Percentiles rank a stretch among this genome's conserved stretches.
Evolutionary conservation across 768 basidiomycete species (phyloP).

Genomic region (Pholiota molesta): DNA sequence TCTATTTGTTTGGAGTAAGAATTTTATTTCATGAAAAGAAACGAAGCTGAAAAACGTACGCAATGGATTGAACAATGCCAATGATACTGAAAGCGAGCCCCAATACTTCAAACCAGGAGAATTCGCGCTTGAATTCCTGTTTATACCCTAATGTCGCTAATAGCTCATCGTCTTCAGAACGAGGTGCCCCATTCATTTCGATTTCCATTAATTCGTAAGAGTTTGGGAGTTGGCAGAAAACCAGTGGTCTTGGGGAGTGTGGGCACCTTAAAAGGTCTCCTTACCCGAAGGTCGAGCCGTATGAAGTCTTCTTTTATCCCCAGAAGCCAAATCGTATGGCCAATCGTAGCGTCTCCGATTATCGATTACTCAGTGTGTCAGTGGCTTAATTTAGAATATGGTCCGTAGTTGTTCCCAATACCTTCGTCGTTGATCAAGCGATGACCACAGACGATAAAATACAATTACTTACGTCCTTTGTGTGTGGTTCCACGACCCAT

Average conservation of each 20-base stretch:
- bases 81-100: conserved; percentile 55
- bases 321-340: no score
- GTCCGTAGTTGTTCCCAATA: no score
- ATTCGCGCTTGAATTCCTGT: conserved; percentile 43
- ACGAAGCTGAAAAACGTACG: conserved; percentile 8
- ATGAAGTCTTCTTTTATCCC: conserved; percentile 4
- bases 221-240: not conserved
- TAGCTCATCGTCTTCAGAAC: conserved; percentile 22
- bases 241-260: not conserved
- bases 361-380: no score
- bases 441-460: no score
- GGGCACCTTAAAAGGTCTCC: not conserved
- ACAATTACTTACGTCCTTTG: no score
- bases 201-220: conserved; percentile 9
- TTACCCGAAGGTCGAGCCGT: not conserved
- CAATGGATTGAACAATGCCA: conserved; percentile 54
- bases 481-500: no score
- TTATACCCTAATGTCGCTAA: conserved; percentile 42
- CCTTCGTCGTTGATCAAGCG: no score
- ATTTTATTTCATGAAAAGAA: conserved; percentile 2
- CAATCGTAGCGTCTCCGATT: no score
- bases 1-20: conserved; percentile 1
- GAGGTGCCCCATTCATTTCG: not conserved
- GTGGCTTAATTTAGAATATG: no score
- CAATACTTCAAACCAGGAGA: conserved; percentile 43